phyloP scores from a whole-genome alignment of 345 rosid species.

The Passiflora organensis region DNA sequence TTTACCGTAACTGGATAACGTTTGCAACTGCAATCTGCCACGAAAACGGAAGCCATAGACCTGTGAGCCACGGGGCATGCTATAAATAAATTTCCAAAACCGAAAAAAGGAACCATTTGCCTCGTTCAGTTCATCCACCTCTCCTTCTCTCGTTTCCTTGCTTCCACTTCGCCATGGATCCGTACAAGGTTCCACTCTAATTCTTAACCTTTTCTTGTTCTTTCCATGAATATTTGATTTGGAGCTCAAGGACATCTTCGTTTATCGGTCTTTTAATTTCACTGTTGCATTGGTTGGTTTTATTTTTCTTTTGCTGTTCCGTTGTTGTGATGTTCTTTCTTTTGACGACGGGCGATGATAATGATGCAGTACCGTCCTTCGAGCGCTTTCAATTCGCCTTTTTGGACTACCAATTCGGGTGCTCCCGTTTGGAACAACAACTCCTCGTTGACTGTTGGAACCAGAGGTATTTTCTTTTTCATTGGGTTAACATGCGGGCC shows the following conservation, averaged over 20 bases:
- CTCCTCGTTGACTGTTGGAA: slow-evolving; percentile 73
- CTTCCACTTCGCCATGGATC: slow-evolving; percentile 6
- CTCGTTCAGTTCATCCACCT: not conserved
- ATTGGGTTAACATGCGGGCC: not conserved
- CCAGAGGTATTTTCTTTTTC: slow-evolving; percentile 51
- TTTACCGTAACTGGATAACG: not conserved
- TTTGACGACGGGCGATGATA: not conserved
- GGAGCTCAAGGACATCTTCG: too few relatives aligned
- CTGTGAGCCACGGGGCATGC: not conserved
- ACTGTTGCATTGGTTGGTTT: too few relatives aligned
- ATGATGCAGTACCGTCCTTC: slow-evolving; percentile 57
- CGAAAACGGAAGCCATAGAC: too few relatives aligned
- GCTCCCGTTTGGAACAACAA: slow-evolving; percentile 78
- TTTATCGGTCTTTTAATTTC: too few relatives aligned
- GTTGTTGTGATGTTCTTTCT: not conserved
- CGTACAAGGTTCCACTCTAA: slow-evolving; percentile 7
- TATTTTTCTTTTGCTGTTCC: too few relatives aligned
- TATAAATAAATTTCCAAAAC: slow-evolving; percentile 1
- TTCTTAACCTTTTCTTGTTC: not conserved
- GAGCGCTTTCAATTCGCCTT: slow-evolving; percentile 55
- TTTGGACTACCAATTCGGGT: slow-evolving; percentile 79
- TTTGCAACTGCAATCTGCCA: not conserved
- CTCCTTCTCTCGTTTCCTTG: not conserved
- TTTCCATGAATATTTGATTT: not conserved
- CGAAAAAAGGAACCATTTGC: not conserved